Conservation (phyloP, 768 basidiomycete species). For the Astraeus odoratus region DNA sequence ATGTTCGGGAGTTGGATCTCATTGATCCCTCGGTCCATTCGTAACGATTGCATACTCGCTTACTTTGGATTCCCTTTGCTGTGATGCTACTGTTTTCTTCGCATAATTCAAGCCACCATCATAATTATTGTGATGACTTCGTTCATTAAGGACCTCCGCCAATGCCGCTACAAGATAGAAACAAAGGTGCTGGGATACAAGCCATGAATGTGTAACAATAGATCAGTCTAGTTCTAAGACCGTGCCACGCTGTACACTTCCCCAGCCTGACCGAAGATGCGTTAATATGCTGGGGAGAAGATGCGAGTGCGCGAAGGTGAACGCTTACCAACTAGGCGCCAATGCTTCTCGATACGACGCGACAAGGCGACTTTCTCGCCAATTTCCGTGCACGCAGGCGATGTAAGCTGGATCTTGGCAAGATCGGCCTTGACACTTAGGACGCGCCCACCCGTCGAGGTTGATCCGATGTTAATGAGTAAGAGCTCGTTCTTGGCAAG, state of each 20-base stretch:
- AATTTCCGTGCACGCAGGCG: conserved; percentile 92
- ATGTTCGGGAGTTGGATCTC: conserved; percentile 58
- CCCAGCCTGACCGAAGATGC: conserved; percentile 39
- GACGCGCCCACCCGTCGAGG: conserved; percentile 94
- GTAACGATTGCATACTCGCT: conserved; percentile 2
- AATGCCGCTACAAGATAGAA: not conserved
- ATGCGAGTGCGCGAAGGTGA: not conserved
- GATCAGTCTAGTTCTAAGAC: conserved; percentile 69
- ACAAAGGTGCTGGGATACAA: not conserved
- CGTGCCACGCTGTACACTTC: conserved; percentile 81
- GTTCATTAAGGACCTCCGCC: not conserved
- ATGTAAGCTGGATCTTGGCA: conserved; percentile 89
- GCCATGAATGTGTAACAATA: not conserved
- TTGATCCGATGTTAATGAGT: conserved; percentile 97
- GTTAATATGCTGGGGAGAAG: not conserved
- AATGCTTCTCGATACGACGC: conserved; percentile 95
- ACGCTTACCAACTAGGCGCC: conserved; percentile 87
- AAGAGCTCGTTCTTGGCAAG: conserved; percentile 86
- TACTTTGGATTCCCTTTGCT: not conserved
- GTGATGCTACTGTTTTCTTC: not conserved
- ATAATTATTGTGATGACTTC: not conserved
- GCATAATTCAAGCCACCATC: not conserved
- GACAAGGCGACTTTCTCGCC: conserved; percentile 97
- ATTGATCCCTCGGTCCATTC: conserved; percentile 29
- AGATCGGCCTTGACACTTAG: conserved; percentile 91